A percentile compares a stretch with the other conserved stretches of the same genome.
These are phyloP conservation scores for Gryganskiella cystojenkinii DNA, from an alignment of 192 early-diverging fungal species.

Conservation along the genomic window DNA sequence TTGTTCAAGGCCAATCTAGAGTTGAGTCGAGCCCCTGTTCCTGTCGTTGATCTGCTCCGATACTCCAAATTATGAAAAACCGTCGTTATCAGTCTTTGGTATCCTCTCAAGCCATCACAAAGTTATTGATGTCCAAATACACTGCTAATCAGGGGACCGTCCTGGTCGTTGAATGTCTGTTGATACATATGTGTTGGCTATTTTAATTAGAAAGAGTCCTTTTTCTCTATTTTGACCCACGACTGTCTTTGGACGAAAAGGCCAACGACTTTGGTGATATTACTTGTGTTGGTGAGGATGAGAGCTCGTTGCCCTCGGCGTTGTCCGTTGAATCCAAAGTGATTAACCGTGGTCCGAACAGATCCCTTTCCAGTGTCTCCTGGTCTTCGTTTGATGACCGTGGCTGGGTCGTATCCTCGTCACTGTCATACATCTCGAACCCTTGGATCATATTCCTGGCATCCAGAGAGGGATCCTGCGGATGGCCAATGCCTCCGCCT, in stretches of 20 bases:
- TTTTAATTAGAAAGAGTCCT: not conserved
- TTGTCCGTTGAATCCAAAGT: not conserved
- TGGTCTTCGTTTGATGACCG: slow-evolving; percentile 5
- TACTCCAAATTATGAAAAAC: slow-evolving; percentile 18
- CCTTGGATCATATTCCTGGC: slow-evolving; percentile 37
- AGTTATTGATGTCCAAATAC: no score
- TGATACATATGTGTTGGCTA: no score
- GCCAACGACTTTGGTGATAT: no score
- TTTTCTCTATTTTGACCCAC: not conserved
- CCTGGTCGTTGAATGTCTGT: no score
- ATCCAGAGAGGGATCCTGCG: slow-evolving; percentile 22
- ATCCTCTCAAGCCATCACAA: no score
- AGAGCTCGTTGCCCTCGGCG: no score
- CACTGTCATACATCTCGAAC: slow-evolving; percentile 50
- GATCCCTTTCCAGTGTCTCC: not conserved
- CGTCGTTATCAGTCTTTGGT: no score
- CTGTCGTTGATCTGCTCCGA: slow-evolving; percentile 34
- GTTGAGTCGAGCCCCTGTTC: slow-evolving; percentile 53
- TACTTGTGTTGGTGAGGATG: no score
- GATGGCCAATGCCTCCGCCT: slow-evolving; percentile 3
- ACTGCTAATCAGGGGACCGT: no score
- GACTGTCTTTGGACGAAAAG: no score
- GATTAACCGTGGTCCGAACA: not conserved
- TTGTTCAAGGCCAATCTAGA: slow-evolving; percentile 57
- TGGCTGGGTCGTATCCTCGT: slow-evolving; percentile 15